A percentile compares a stretch with the other conserved stretches of the same genome.
Conservation (phyloP, 192 early-diverging fungal genomes). For the Endogone sp. region DNA sequence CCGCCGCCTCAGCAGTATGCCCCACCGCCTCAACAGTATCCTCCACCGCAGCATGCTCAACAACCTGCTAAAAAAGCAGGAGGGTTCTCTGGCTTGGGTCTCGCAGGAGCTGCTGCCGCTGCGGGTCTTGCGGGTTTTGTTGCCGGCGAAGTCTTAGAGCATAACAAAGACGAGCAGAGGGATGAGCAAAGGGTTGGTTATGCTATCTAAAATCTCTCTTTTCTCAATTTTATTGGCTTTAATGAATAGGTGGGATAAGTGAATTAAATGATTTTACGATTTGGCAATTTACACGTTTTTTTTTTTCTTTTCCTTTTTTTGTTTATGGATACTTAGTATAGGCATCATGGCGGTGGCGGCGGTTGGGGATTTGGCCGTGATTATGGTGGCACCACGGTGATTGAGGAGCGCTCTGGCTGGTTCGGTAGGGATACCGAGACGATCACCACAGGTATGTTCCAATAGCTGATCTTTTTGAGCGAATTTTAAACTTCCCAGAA, state of each 20-base stretch:
- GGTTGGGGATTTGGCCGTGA: neutral
- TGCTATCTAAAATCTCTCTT: neutral
- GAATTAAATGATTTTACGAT: too few relatives aligned
- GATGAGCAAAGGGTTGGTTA: slow-evolving; percentile 8
- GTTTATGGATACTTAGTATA: too few relatives aligned
- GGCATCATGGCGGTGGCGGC: neutral
- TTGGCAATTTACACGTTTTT: too few relatives aligned
- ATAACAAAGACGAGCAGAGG: slow-evolving; percentile 22
- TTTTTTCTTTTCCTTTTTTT: too few relatives aligned
- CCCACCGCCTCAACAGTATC: slow-evolving; percentile 9
- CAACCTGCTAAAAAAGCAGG: slow-evolving; percentile 15
- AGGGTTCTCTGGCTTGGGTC: slow-evolving; percentile 18
- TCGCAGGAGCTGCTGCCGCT: slow-evolving; percentile 22
- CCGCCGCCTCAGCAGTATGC: neutral
- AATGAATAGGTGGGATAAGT: too few relatives aligned
- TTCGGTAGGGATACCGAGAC: neutral
- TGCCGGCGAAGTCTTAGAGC: slow-evolving; percentile 25
- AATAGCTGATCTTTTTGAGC: neutral
- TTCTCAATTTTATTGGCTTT: neutral
- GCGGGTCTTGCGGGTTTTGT: slow-evolving; percentile 25
- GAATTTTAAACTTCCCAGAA: too few relatives aligned
- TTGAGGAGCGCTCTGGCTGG: neutral
- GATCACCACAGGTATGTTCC: neutral
- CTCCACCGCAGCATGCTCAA: slow-evolving; percentile 6
- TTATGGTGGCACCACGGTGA: neutral